phyloP scores from a whole-genome alignment of 768 basidiomycete genomes.

The Russula olivacea region DNA sequence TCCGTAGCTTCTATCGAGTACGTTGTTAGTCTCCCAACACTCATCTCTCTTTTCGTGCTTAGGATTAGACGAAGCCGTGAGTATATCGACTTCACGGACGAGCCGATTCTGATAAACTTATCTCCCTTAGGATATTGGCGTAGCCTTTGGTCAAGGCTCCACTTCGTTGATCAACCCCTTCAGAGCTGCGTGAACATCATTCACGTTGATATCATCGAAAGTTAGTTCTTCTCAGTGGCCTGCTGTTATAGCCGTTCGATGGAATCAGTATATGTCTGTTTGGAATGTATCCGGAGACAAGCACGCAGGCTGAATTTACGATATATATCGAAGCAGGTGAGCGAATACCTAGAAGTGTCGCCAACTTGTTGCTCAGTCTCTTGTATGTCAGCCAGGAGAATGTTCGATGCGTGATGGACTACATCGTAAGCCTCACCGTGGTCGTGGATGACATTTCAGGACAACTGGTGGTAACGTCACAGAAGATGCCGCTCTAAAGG shows the following conservation, averaged over 20 bases:
- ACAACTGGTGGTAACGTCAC: background rate
- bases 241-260: background rate
- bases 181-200: background rate
- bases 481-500: too few species aligned
- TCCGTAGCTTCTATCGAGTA: slow-evolving; percentile 8
- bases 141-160: background rate
- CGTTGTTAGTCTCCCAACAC: background rate
- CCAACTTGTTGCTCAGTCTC: background rate
- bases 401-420: slow-evolving; percentile 3
- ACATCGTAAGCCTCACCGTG: slow-evolving; percentile 3
- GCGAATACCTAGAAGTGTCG: background rate
- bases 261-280: background rate
- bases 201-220: slow-evolving; percentile 2
- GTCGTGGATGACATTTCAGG: background rate
- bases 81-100: background rate
- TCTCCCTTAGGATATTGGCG: slow-evolving; percentile 1
- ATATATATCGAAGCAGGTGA: background rate
- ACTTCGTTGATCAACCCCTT: background rate
- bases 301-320: background rate
- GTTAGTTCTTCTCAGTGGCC: background rate
- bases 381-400: background rate
- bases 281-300: background rate
- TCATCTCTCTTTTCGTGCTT: background rate
- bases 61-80: slow-evolving; percentile 9
- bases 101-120: background rate